Evolutionary conservation across 1,139 yeast genomes (phyloP).

Genomic region (Yamadazyma atmosphaerica): DNA sequence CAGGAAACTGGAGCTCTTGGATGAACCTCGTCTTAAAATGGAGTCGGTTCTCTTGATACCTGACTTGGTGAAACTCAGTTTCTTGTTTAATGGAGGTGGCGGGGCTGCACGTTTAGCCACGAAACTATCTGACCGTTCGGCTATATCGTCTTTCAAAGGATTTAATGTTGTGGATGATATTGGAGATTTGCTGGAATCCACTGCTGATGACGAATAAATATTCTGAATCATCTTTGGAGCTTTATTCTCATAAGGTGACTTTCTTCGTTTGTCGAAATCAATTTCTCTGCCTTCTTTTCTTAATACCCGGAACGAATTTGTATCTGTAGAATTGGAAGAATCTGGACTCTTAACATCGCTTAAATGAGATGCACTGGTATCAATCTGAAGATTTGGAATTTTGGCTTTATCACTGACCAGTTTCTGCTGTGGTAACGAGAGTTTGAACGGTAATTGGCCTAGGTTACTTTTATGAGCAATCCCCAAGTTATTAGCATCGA

Average conservation of each 20-base stretch:
- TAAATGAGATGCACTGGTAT: slow-evolving; percentile 18
- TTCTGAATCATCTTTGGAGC: slow-evolving; percentile 46
- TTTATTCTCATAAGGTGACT: slow-evolving; percentile 64
- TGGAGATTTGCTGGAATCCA: slow-evolving; percentile 34
- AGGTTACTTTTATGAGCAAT: slow-evolving; percentile 1
- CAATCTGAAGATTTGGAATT: slow-evolving; percentile 29
- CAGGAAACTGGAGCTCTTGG: slow-evolving; percentile 10
- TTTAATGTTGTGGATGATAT: slow-evolving; percentile 40
- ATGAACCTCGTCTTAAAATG: slow-evolving; percentile 10
- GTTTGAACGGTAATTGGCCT: slow-evolving; percentile 20
- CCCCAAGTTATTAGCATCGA: not conserved
- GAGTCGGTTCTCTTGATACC: slow-evolving; percentile 13
- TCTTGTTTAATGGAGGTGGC: slow-evolving; percentile 55
- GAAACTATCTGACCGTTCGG: slow-evolving; percentile 25
- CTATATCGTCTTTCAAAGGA: slow-evolving; percentile 29
- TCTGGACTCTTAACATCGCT: slow-evolving; percentile 2
- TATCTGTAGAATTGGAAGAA: slow-evolving; percentile 9
- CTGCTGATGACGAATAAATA: slow-evolving; percentile 44
- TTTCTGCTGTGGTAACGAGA: slow-evolving; percentile 22
- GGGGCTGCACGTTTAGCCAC: slow-evolving; percentile 76
- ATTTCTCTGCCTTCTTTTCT: slow-evolving; percentile 69
- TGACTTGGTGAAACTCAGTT: slow-evolving; percentile 10
- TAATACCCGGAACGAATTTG: slow-evolving; percentile 59
- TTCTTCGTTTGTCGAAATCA: slow-evolving; percentile 78
- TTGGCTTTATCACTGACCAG: slow-evolving; percentile 15